A percentile compares a stretch with the other conserved stretches of the same genome.
phyloP scores from a whole-genome alignment of 2,329 filamentous ascomycete species.

The Cladophialophora exuberans region DNA sequence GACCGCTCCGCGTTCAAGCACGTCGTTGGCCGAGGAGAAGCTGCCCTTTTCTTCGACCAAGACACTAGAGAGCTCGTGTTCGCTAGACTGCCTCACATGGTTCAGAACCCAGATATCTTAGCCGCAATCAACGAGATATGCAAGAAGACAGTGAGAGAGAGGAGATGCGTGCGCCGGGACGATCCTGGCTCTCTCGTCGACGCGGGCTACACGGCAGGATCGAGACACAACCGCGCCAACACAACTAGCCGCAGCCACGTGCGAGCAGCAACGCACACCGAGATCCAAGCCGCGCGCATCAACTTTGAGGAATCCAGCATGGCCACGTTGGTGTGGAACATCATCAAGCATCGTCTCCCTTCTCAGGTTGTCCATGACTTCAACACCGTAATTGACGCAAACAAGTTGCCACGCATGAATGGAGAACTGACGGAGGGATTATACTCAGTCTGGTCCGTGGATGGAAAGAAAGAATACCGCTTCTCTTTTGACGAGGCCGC shows the following conservation, averaged over 20 bases:
- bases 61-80: background rate
- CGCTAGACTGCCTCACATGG: background rate
- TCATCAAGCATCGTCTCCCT: background rate
- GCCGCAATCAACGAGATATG: background rate
- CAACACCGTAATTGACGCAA: background rate
- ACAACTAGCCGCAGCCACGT: too few species aligned
- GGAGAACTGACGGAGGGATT: background rate
- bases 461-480: background rate
- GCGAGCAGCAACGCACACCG: too few species aligned
- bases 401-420: background rate
- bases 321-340: background rate
- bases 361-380: background rate
- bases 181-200: background rate
- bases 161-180: background rate
- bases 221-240: too few species aligned
- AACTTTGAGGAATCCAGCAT: background rate
- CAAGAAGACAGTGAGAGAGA: background rate
- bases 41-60: background rate
- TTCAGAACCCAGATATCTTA: background rate
- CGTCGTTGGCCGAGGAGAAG: background rate
- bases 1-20: background rate
- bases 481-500: background rate
- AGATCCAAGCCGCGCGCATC: background rate
- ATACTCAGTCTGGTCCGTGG: background rate
- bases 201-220: too few species aligned